phyloP scores from a whole-genome alignment of 768 basidiomycete species.

The Asterophora lycoperdoides region DNA sequence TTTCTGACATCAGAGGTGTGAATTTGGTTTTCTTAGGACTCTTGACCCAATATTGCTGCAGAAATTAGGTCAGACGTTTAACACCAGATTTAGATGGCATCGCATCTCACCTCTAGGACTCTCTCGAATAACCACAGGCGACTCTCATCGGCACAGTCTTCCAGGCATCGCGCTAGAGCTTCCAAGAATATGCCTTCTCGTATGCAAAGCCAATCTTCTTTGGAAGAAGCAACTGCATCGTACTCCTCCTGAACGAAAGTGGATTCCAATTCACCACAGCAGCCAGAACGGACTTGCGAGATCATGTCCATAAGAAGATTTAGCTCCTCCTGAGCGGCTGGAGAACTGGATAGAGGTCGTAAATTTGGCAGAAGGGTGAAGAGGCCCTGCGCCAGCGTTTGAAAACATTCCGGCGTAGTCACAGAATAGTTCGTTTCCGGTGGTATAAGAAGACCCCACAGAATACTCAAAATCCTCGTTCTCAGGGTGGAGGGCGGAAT shows the following conservation, averaged over 20 bases:
- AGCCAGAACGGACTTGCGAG: conserved; percentile 39
- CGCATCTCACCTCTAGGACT: conserved; percentile 41
- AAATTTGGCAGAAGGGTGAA: conserved; percentile 46
- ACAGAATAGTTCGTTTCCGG: conserved; percentile 38
- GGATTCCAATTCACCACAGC: conserved; percentile 45
- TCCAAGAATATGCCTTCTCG: conserved; percentile 39
- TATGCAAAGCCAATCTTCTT: conserved; percentile 31
- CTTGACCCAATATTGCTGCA: conserved; percentile 48
- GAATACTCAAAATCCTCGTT: conserved; percentile 44
- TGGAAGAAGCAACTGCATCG: conserved; percentile 33
- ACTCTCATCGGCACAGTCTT: conserved; percentile 40
- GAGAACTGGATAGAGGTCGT: conserved; percentile 17
- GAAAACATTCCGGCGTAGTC: conserved; percentile 42
- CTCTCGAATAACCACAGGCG: conserved; percentile 49
- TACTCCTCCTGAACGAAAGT: conserved; percentile 49
- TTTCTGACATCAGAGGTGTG: conserved; percentile 42
- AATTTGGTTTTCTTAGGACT: conserved; percentile 26
- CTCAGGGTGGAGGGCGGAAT: conserved; percentile 38
- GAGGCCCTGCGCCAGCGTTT: conserved; percentile 48
- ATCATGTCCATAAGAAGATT: conserved; percentile 40
- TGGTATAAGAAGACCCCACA: conserved; percentile 45
- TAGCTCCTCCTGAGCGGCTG: conserved; percentile 26
- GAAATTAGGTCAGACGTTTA: not conserved
- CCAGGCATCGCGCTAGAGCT: conserved; percentile 47
- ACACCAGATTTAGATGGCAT: not conserved